phyloP scores from a whole-genome alignment of 495 filamentous ascomycete species.

The Cercophora scortea region DNA sequence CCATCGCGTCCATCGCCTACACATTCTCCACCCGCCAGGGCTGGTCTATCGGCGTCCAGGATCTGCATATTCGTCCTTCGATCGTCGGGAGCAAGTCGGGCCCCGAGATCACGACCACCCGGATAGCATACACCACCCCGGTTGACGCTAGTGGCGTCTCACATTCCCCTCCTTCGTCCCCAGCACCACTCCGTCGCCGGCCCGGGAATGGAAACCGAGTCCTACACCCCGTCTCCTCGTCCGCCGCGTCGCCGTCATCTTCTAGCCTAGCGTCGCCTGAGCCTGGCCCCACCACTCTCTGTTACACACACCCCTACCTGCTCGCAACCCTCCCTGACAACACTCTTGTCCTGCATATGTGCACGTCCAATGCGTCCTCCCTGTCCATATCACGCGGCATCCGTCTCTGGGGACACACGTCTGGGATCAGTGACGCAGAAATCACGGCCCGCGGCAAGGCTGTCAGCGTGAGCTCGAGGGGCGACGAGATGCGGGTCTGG shows the following conservation, averaged over 20 bases:
- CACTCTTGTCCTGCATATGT: slow-evolving; percentile 79
- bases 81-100: slow-evolving; percentile 13
- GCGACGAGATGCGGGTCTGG: slow-evolving; percentile 89
- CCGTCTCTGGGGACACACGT: slow-evolving; percentile 89
- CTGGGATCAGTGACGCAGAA: slow-evolving; percentile 77
- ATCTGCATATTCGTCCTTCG: slow-evolving; percentile 53
- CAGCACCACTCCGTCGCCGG: slow-evolving; percentile 6
- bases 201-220: too few species aligned
- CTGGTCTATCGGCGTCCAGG: slow-evolving; percentile 88
- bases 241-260: slow-evolving; percentile 1
- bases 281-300: slow-evolving; percentile 61
- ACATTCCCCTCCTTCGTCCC: slow-evolving; percentile 14
- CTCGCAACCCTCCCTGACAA: slow-evolving; percentile 86
- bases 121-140: slow-evolving; percentile 34
- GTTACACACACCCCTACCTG: slow-evolving; percentile 88
- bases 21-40: slow-evolving; percentile 59
- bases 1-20: slow-evolving; percentile 81
- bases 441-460: slow-evolving; percentile 85
- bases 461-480: slow-evolving; percentile 73
- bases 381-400: slow-evolving; percentile 68
- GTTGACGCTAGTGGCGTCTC: slow-evolving; percentile 7
- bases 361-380: slow-evolving; percentile 59
- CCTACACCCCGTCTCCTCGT: neutral
- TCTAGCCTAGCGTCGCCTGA: slow-evolving; percentile 3
- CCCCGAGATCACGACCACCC: slow-evolving; percentile 41